Percentiles rank a stretch among this genome's conserved stretches.
These are phyloP conservation scores for Brassica nigra DNA, from an alignment of 345 rosid genomes.

Conservation along the genomic window DNA sequence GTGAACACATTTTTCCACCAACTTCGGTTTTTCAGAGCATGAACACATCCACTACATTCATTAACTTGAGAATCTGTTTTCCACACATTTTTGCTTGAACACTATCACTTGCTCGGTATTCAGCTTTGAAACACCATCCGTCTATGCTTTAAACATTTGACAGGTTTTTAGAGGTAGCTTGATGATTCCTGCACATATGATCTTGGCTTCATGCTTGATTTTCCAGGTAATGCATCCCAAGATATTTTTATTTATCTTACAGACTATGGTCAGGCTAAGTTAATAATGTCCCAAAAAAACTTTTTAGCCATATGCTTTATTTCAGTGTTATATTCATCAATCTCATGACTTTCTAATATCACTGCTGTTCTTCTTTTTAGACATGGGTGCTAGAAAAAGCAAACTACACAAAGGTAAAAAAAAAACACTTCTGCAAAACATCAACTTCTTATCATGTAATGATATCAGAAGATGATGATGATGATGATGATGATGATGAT, in stretches of 20 bases:
- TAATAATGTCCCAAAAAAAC: neutral
- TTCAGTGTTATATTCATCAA: conserved; percentile 6
- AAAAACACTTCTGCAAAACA: neutral
- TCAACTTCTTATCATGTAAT: neutral
- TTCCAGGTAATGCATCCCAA: conserved; percentile 64
- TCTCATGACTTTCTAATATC: neutral
- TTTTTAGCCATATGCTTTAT: neutral
- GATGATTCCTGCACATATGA: conserved; percentile 79
- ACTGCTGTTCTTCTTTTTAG: conserved; percentile 44
- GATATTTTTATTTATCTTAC: neutral
- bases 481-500: neutral
- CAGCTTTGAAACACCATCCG: conserved; percentile 1
- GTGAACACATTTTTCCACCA: conserved; percentile 43
- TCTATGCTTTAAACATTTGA: conserved; percentile 19
- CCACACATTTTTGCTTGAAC: neutral
- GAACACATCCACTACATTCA: neutral
- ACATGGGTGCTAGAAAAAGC: conserved; percentile 74
- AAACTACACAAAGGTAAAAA: conserved; percentile 77
- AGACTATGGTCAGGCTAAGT: neutral
- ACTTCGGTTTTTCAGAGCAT: neutral
- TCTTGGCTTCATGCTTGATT: conserved; percentile 70
- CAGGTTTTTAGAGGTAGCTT: conserved; percentile 78
- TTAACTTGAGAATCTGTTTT: conserved; percentile 8
- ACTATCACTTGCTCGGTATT: conserved; percentile 3
- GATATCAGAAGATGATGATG: neutral